These are phyloP conservation scores for Boletus sp. DNA, from an alignment of 1,284 basidiomycete genomes.

Conservation along the genomic window DNA sequence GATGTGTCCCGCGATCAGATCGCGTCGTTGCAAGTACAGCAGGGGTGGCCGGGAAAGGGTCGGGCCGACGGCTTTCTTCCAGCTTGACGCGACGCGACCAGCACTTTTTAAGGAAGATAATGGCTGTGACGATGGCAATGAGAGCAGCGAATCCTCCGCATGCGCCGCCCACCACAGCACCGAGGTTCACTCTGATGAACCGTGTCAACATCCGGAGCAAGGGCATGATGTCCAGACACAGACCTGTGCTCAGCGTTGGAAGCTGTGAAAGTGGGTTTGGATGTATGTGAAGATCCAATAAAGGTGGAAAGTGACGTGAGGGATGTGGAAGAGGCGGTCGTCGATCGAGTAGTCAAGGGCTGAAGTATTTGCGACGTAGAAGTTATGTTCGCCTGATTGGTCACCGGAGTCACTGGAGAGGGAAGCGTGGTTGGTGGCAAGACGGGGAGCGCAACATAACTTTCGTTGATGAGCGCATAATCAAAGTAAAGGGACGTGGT, in stretches of 20 bases:
- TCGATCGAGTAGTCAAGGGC: not conserved
- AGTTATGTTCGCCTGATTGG: not conserved
- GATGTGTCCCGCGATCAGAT: not conserved
- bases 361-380: not conserved
- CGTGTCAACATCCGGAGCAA: not conserved
- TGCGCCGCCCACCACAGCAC: constrained; percentile 3
- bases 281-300: not conserved
- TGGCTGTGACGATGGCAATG: not conserved
- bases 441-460: not conserved
- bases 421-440: not conserved
- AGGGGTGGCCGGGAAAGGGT: constrained; percentile 1
- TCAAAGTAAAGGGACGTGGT: constrained; percentile 14
- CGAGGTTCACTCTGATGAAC: constrained; percentile 6
- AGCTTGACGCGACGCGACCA: not conserved
- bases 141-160: constrained; percentile 8
- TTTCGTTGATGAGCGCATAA: constrained; percentile 14
- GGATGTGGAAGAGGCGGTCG: not conserved
- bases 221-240: not conserved
- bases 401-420: not conserved
- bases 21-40: not conserved
- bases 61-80: not conserved
- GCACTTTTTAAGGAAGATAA: constrained; percentile 9
- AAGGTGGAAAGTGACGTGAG: not conserved
- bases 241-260: not conserved
- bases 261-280: not conserved